Percentiles rank a stretch among this genome's conserved stretches.
Conservation (phyloP, 2,329 filamentous ascomycete species). For the Claviceps fusiformis region DNA sequence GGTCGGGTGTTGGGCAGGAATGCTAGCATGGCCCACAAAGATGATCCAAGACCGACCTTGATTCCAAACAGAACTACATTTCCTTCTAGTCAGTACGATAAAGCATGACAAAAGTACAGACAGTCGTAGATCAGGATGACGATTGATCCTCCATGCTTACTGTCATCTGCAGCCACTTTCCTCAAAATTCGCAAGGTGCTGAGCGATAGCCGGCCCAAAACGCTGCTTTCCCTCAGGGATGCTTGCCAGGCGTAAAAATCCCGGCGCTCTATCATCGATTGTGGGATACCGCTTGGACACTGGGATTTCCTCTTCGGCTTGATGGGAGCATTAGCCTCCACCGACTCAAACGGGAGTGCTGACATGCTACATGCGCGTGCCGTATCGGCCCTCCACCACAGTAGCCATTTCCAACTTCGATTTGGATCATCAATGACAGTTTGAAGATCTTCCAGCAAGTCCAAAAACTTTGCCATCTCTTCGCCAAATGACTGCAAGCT, state of each 20-base stretch:
- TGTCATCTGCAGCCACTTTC: slow-evolving; percentile 34
- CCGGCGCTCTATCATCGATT: slow-evolving; percentile 30
- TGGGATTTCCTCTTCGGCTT: slow-evolving; percentile 32
- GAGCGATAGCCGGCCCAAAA: slow-evolving; percentile 28
- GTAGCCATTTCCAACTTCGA: slow-evolving; percentile 64
- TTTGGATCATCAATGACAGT: slow-evolving; percentile 46
- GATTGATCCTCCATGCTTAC: slow-evolving; percentile 15
- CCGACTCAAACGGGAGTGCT: slow-evolving; percentile 10
- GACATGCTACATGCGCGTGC: slow-evolving; percentile 5
- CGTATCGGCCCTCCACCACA: slow-evolving; percentile 45
- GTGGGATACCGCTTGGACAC: slow-evolving; percentile 34
- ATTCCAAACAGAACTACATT: slow-evolving; percentile 53
- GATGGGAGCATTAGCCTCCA: slow-evolving; percentile 24
- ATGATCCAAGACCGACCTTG: slow-evolving; percentile 78
- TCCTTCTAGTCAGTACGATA: neutral
- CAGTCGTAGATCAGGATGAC: neutral
- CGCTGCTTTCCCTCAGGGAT: slow-evolving; percentile 25
- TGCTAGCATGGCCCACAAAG: slow-evolving; percentile 69
- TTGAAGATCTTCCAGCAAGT: slow-evolving; percentile 69
- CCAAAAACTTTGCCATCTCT: slow-evolving; percentile 66
- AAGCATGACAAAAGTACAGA: neutral
- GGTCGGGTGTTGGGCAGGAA: slow-evolving; percentile 63
- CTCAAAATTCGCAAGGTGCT: slow-evolving; percentile 26
- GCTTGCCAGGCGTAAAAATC: slow-evolving; percentile 37
- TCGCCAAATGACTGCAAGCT: slow-evolving; percentile 77